Conservation (phyloP, 345 rosid genomes). For the Bruguiera sexangula region DNA sequence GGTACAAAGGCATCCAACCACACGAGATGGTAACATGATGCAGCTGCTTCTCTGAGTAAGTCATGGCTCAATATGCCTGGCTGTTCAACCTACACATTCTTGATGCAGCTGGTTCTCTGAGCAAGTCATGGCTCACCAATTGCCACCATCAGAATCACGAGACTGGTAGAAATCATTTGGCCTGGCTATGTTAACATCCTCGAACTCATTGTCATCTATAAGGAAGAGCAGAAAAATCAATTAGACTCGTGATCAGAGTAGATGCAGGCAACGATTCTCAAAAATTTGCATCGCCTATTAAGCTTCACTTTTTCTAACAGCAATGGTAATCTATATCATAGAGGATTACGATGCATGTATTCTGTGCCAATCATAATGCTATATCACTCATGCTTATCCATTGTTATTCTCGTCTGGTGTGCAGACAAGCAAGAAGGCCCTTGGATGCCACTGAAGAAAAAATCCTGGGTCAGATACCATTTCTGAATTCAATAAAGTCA, state of each 20-base stretch:
- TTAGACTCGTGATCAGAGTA: conserved; percentile 5
- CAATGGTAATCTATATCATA: background rate
- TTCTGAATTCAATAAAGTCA: too few relatives aligned
- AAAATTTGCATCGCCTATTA: background rate
- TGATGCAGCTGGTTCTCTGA: background rate
- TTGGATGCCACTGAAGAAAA: too few relatives aligned
- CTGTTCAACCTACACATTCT: background rate
- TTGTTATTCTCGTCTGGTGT: too few relatives aligned
- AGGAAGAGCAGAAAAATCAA: background rate
- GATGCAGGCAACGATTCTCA: background rate
- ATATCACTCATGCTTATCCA: background rate
- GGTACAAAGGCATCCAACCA: background rate
- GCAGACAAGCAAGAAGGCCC: too few relatives aligned
- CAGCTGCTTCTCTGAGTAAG: background rate
- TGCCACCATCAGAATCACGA: conserved; percentile 52
- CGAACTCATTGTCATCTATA: conserved; percentile 70
- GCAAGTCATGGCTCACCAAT: conserved; percentile 33
- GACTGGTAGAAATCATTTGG: conserved; percentile 59
- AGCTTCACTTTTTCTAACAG: too few relatives aligned
- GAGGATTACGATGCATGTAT: background rate
- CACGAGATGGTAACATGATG: background rate
- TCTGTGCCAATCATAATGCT: background rate
- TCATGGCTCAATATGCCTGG: background rate
- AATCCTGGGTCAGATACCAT: too few relatives aligned
- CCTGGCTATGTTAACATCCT: conserved; percentile 58